Evolutionary conservation across 805 yeast genomes (phyloP).

Genomic region (Metschnikowia rubicola): DNA sequence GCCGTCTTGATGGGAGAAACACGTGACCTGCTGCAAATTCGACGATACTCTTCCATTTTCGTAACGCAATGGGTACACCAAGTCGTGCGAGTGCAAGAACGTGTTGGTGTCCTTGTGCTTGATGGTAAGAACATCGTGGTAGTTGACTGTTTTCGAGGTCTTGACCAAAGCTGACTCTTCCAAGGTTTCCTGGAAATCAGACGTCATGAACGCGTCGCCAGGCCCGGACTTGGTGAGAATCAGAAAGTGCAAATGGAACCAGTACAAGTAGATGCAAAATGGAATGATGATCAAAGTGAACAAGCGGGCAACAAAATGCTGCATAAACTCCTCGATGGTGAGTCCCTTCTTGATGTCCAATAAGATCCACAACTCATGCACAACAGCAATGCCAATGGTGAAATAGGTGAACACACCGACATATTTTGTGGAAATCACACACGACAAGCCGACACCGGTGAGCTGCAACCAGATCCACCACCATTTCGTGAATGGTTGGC

Average conservation of each 20-base stretch:
- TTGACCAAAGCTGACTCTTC: constrained; percentile 76
- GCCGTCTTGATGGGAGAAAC: constrained; percentile 42
- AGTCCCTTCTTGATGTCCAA: constrained; percentile 70
- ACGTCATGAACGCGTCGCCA: constrained; percentile 93
- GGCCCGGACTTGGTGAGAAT: constrained; percentile 86
- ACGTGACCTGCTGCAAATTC: constrained; percentile 91
- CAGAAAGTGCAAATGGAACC: constrained; percentile 91
- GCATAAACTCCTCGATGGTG: constrained; percentile 49
- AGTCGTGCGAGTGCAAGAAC: constrained; percentile 77
- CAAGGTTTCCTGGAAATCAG: constrained; percentile 89
- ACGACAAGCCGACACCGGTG: constrained; percentile 84
- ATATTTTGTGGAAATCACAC: constrained; percentile 93
- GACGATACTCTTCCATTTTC: constrained; percentile 96
- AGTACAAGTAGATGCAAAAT: constrained; percentile 71
- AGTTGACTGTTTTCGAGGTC: constrained; percentile 69
- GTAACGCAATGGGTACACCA: constrained; percentile 81
- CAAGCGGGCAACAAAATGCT: constrained; percentile 75
- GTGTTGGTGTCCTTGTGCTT: constrained; percentile 79
- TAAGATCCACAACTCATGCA: constrained; percentile 82
- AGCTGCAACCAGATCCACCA: constrained; percentile 89
- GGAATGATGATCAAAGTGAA: constrained; percentile 75
- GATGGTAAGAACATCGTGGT: constrained; percentile 70
- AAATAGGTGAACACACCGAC: constrained; percentile 92
- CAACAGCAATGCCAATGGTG: constrained; percentile 83
- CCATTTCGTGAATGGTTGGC: constrained; percentile 54